Percentiles rank a stretch among this genome's conserved stretches.
phyloP scores from a whole-genome alignment of 2,329 filamentous ascomycete species.

The Sarocladiaceae sp. region DNA sequence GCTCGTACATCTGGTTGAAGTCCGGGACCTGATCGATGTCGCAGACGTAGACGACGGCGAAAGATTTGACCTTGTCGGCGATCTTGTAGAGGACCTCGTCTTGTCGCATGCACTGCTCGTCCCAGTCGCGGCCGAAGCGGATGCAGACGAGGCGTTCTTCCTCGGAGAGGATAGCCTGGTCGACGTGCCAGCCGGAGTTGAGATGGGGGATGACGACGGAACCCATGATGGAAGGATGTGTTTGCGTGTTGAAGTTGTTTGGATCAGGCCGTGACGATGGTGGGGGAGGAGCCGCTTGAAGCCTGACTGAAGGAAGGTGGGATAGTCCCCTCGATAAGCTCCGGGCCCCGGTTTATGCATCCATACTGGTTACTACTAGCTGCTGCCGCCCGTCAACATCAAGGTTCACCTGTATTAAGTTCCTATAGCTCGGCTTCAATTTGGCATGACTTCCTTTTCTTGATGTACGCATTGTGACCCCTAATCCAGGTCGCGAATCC shows the following conservation, averaged over 20 bases:
- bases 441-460: too few relatives aligned
- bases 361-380: too few relatives aligned
- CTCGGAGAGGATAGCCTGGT: constrained; percentile 86
- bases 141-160: constrained; percentile 92
- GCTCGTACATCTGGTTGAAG: constrained; percentile 94
- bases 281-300: not conserved
- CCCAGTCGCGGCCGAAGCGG: constrained; percentile 84
- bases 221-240: constrained; percentile 44
- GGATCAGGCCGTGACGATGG: not conserved
- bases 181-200: constrained; percentile 92
- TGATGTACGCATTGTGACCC: too few relatives aligned
- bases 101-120: constrained; percentile 65
- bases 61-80: constrained; percentile 90
- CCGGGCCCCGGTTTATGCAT: not conserved
- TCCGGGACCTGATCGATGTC: constrained; percentile 88
- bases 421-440: too few relatives aligned
- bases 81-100: constrained; percentile 95
- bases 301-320: not conserved
- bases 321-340: not conserved
- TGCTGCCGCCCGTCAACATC: too few relatives aligned
- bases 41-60: constrained; percentile 88
- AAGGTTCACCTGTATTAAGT: too few relatives aligned
- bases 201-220: constrained; percentile 92
- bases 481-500: too few relatives aligned
- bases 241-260: not conserved